A percentile compares a stretch with the other conserved stretches of the same genome.
These are phyloP conservation scores for Pestalotiopsis sp. DNA, from an alignment of 2,329 filamentous ascomycete species.

Conservation along the genomic window DNA sequence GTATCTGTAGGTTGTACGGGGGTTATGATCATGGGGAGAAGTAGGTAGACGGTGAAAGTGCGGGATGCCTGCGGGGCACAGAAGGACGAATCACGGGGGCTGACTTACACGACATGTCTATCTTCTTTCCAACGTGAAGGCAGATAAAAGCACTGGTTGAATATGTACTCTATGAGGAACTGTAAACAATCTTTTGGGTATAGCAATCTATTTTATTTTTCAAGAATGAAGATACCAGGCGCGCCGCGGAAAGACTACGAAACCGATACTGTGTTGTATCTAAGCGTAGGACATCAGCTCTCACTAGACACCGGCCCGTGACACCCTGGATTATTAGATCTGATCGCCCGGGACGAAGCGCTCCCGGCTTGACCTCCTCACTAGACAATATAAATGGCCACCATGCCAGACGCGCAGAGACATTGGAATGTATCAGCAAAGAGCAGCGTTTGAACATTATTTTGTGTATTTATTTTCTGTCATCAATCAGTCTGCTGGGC, in stretches of 20 bases:
- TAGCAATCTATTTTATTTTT: not conserved
- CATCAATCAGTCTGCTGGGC: not conserved
- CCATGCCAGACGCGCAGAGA: no score
- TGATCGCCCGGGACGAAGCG: conserved; percentile 5
- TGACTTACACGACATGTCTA: not conserved
- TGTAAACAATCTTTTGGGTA: not conserved
- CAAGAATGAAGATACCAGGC: not conserved
- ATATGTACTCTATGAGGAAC: not conserved
- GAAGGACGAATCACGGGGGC: not conserved
- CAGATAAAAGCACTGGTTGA: not conserved
- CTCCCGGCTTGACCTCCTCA: conserved; percentile 1
- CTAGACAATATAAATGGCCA: no score
- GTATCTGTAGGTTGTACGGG: not conserved
- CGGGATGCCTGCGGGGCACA: not conserved
- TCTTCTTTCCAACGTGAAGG: not conserved
- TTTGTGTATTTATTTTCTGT: not conserved
- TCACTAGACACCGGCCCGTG: conserved; percentile 8
- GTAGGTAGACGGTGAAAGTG: not conserved
- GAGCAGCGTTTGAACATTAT: no score
- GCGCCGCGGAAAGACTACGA: not conserved
- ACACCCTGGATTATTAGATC: conserved; percentile 7
- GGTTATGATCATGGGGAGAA: not conserved
- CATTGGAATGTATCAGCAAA: no score
- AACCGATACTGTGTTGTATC: not conserved
- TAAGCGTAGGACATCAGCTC: not conserved